Evolutionary conservation across 371 early-diverging fungal genomes (phyloP).

Genomic region (Dinochytrium kinnereticum): DNA sequence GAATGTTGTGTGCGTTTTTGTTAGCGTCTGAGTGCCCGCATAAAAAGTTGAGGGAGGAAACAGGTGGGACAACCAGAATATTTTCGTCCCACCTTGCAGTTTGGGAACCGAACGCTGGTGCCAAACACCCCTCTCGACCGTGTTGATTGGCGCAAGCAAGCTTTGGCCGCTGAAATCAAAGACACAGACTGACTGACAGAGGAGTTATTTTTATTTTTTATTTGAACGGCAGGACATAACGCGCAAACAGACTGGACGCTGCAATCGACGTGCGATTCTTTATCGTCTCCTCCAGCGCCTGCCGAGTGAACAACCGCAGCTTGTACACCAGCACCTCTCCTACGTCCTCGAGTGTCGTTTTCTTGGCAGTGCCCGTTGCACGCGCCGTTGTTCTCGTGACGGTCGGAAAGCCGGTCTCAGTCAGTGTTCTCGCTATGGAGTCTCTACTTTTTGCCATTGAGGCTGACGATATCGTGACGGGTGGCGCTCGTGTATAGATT

Average conservation of each 20-base stretch:
- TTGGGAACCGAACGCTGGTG: too few relatives aligned
- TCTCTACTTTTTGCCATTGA: too few relatives aligned
- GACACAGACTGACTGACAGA: background rate
- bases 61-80: background rate
- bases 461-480: too few relatives aligned
- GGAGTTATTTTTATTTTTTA: background rate
- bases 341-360: too few relatives aligned
- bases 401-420: background rate
- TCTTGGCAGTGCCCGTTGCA: too few relatives aligned
- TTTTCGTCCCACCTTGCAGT: too few relatives aligned
- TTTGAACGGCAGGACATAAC: background rate
- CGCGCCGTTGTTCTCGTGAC: too few relatives aligned
- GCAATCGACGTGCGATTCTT: background rate
- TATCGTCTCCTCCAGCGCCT: background rate
- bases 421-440: background rate
- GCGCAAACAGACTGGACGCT: background rate
- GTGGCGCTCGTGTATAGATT: too few relatives aligned
- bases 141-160: background rate
- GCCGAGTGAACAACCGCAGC: background rate
- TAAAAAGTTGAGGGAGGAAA: background rate
- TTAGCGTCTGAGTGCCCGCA: too few relatives aligned
- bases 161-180: background rate
- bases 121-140: too few relatives aligned
- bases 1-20: too few relatives aligned
- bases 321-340: background rate